Base-by-base conservation (phyloP, 2,329 filamentous ascomycete genomes). In the Microdochium paspali region DNA sequence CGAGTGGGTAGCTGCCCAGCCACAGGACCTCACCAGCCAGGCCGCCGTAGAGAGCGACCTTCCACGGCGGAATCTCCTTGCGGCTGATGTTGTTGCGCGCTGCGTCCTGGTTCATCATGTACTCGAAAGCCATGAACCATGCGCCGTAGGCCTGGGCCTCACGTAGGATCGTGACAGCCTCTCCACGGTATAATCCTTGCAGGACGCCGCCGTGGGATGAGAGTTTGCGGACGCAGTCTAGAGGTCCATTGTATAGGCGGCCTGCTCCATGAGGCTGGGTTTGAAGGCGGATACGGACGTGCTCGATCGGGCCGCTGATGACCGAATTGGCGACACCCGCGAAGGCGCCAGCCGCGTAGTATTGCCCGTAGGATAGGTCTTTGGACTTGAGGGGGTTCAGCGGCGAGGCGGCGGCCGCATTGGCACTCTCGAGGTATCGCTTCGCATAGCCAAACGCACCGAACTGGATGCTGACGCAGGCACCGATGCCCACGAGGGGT, bases 381-480 rank as follows among this genome's bases (percentile, higher is more conserved):
- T 64, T 50, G 12, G 51, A 76, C 35, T 84, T 71, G 56, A 52
- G 51, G 84, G 73, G 44, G 71, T 71, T 44, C 35, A 40, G 18
- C 12, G 35, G 35, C 18, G 35, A 40, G 4, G 35, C 35, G 80
- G 74, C 43, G 74, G 76, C 70, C 18, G 72, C 64, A 68, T 95
- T 95, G 54, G 77, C 76, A 42, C 79, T 72, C 71, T 97, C 91
- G 63, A 98, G 82, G 60, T 79, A 84, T 50, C 93, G 87, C 50
- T 88, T 87, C 9, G 91, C 90, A 61, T 86, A 84, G 74, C 96
- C 90, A 76, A 97, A 98, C 58, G 87, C 93, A 53, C 90, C 93
- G 66, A 98, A 98, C 73, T 98, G 93, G 58, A 98, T 85, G n/a
- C 90, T 96, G 43, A 93, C 90, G 66, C 93, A 98, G 56, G 93